Conservation (phyloP, 106 monocot species). For the Dendrobium chrysotoxum region DNA sequence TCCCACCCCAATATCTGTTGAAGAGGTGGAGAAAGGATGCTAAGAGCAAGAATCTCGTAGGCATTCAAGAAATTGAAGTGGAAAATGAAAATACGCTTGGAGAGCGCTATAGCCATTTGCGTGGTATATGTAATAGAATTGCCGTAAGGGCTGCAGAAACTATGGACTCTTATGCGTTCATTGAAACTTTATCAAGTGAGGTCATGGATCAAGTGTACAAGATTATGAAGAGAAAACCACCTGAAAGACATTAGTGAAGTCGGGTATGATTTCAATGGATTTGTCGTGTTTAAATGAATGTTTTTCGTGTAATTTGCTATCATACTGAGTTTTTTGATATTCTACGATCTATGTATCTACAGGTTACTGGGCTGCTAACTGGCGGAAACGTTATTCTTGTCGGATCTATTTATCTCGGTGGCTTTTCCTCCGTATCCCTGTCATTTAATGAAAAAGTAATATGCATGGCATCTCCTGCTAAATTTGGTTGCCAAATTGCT, state of each 20-base stretch:
- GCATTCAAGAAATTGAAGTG: conserved; percentile 4
- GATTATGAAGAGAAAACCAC: conserved; percentile 17
- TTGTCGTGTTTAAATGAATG: background rate
- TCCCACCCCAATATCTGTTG: conserved; percentile 20
- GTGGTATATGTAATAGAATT: conserved; percentile 25
- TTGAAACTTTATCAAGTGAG: conserved; percentile 27
- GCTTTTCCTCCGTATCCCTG: background rate
- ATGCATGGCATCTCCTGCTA: background rate
- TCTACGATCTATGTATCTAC: background rate
- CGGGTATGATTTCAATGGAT: conserved; percentile 10
- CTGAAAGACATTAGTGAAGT: conserved; percentile 10
- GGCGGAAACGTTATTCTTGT: background rate
- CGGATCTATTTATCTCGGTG: background rate
- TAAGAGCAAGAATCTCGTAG: background rate
- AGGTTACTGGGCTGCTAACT: background rate
- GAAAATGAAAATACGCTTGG: background rate
- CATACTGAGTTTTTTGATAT: background rate
- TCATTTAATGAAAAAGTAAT: background rate
- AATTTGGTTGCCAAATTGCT: background rate
- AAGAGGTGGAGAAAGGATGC: conserved; percentile 32
- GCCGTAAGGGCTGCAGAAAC: conserved; percentile 35
- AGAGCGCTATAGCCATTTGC: conserved; percentile 25
- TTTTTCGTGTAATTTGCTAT: background rate
- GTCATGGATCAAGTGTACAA: conserved; percentile 31
- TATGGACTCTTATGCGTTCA: conserved; percentile 21